Evolutionary conservation across 2,329 filamentous ascomycete genomes (phyloP), one percentile per base, ranked within the genome.

Genomic region (Calonectria fujianensis): DNA sequence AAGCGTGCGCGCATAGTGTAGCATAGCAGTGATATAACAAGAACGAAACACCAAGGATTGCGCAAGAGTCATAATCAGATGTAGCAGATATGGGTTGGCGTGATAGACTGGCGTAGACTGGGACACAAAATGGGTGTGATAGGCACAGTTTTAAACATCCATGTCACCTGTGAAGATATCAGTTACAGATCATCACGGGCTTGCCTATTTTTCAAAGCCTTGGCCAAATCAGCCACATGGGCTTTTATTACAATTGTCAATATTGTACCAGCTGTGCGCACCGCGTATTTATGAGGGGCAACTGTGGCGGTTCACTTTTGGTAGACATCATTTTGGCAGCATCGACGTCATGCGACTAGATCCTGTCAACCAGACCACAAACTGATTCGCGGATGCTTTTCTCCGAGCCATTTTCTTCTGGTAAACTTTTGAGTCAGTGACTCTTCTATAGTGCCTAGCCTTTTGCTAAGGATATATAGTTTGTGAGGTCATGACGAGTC

Each of bases 11-110:
- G 50, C 61, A 24, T 57, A 63, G 66, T 79, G 75, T 80, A 79
- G 73, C 64, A 78, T 65, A 79, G 75, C 45, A 74, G 57, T 72
- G 73, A 75, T 67, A 72, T 67, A 35, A 70, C 50, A 48, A 57
- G 24, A 24, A 41, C n/a, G 29, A 52, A 13, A 35, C 7, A 27
- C 41, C 14, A 24, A 27, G 20, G 14, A 32, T 52, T 39, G 61
- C 24, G 37, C 37, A 24, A 20, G 37, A 20, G n/a, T n/a, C 24
- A 29, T 61, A 37, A 18, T 35, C 13, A 61, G 67, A 37, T 39
- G 31, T 29, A n/a, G 37, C 41, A 16, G 57, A 27, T 57, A 54
- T 50, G 57, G 32, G 39, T 50, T 64, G 59, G 39, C 32, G 45
- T 27, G 69, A 65, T 65, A 65, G 48, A 57, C 57, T 37, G 45